Percentiles rank a stretch among this genome's conserved stretches.
Conservation (phyloP, 345 rosid genomes). For the Salix viminalis region DNA sequence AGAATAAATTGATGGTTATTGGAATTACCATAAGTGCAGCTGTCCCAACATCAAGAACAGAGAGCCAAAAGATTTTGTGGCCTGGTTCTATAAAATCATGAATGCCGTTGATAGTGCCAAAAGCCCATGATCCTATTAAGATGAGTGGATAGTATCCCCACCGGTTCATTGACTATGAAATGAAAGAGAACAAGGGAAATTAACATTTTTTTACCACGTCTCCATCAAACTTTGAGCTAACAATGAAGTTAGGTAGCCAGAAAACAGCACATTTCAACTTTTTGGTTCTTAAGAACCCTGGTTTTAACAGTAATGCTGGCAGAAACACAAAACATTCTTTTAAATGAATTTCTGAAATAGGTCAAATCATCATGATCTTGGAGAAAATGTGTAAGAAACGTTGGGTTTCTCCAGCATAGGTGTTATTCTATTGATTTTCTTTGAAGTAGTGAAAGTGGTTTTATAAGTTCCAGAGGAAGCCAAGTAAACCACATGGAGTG, state of each 20-base stretch:
- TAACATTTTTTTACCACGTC: background rate
- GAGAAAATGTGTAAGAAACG: background rate
- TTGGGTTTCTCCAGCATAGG: too few relatives aligned
- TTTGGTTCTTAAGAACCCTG: background rate
- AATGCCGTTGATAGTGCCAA: slow-evolving; percentile 77
- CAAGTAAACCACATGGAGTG: background rate
- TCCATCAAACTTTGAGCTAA: background rate
- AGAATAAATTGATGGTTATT: slow-evolving; percentile 6
- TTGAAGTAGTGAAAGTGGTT: background rate
- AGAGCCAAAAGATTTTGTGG: slow-evolving; percentile 83
- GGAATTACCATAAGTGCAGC: slow-evolving; percentile 81
- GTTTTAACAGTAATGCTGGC: background rate
- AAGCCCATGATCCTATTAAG: slow-evolving; percentile 93
- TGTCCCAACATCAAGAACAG: slow-evolving; percentile 86
- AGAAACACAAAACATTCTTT: background rate
- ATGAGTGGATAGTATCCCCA: slow-evolving; percentile 98
- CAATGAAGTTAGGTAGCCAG: background rate
- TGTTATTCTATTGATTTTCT: background rate
- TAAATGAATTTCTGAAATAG: background rate
- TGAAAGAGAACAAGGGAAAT: background rate
- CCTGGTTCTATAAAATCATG: slow-evolving; percentile 82
- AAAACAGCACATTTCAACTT: background rate
- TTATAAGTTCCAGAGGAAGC: background rate
- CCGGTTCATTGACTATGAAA: slow-evolving; percentile 65
- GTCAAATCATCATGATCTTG: background rate